Base-by-base conservation (phyloP, 371 early-diverging fungal species). In the Mortierella sp. region DNA sequence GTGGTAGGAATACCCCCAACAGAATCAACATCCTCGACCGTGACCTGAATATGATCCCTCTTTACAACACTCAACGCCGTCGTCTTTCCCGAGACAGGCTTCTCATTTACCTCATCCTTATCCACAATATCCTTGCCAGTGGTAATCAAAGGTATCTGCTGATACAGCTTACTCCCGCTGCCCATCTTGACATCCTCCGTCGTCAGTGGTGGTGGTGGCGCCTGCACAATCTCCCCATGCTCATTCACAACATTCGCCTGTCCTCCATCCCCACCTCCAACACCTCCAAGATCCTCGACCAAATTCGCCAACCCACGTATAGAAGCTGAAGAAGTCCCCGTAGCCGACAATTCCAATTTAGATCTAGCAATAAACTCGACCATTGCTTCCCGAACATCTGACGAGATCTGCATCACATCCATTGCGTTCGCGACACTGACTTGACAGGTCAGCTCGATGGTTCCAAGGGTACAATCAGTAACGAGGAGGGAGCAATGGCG, bases 341-440 rank as follows among this genome's bases (percentile, higher is more conserved):
- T 68, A 0, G 68, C 38, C 11, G 68, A 68, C 19, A 24, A 8
- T 21, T 68, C 68, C 24, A 68, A 21, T 42, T 1, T 19, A 0
- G 26, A 19, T 13, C 48, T 63, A 9, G 80, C 54, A 28, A 85
- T 79, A 38, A 80, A 77, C 72, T 85, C 82, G 19, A 85, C 82
- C 82, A 85, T 74, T 6, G 86, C 86, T 54, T 85, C 86, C n/a
- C 86, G 79, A 3, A 85, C 73, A 58, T 85, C 86, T 0, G 82
- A 79, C 13, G 82, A 80, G 28, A 81, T 77, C 72, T 85, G 82
- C 13, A 79, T 52, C n/a, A 85, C 82, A 28, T 85, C 76, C 80
- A 77, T 50, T 7, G 86, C 82, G 47, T 79, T 85, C 52, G 54
- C 57, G 2, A 85, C 86, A 73, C 82, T 85, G 70, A 85, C 50